Evolutionary conservation across 345 rosid genomes (phyloP), one percentile per base, ranked within the genome.

Genomic region (Rhodamnia rubescens): DNA sequence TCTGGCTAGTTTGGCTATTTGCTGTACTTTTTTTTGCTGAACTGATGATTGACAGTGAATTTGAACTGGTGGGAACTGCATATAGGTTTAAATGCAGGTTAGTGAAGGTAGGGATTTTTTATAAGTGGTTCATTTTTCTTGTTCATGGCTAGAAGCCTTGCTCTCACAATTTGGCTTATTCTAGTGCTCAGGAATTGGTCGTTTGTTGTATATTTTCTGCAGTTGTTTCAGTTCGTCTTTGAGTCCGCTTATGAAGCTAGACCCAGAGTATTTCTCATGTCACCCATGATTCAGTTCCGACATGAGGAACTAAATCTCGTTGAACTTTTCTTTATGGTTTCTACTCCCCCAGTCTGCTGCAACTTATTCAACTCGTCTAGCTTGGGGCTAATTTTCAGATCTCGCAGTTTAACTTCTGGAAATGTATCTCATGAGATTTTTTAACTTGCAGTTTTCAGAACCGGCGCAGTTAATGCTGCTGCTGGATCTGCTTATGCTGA

Each of bases 401-500:
- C 80, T 69, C 2, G 47, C 80, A 5, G 26, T 69, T 69, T 36
- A 32, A 69, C 80, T 69, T 69, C 80, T 36, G 47, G 80, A 5
- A 36, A 36, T 69, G 26, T 53, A 82, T n/a, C 56, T 82, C 42
- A 82, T 27, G 15, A 82, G 20, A 82, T 51, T 49, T 47, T 54
- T 82, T 83, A 81, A 61, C 86, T 53, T 89, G 88, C 91, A 95
- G 98, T 92, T 89, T 95, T 97, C 88, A 94, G 93, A 86, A 96
- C 98, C 0, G 94, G 95, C 44, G 94, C 98, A 52, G 99, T 96
- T 84, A 96, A 90, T 81, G 92, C 96, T 90, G 99, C 99, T 85
- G 91, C 98, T 50, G 98, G 99, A 53, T 96, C 98, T 89, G 99
- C 99, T 84, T 97, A 95, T 89, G 99, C 98, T 52, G 99, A 96